Evolutionary conservation across 495 filamentous ascomycete species (phyloP).

Genomic region (Haplographium delicatum): DNA sequence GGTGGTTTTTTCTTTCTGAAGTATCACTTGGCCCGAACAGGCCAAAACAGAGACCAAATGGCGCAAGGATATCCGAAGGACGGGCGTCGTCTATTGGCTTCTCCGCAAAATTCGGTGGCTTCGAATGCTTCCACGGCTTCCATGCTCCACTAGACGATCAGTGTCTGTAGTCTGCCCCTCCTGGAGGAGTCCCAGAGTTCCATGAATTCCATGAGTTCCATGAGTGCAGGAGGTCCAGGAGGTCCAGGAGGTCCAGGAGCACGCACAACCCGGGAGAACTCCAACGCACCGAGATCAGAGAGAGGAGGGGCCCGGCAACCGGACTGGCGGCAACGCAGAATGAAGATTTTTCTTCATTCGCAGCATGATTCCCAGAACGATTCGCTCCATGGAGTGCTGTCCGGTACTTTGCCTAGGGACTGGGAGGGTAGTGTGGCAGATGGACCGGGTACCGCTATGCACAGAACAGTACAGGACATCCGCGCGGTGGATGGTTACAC

Average conservation of each 20-base stretch:
- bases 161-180: too few relatives aligned
- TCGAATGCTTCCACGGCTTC: conserved; percentile 16
- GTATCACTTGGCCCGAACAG: conserved; percentile 9
- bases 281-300: too few relatives aligned
- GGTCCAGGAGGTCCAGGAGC: too few relatives aligned
- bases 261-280: too few relatives aligned
- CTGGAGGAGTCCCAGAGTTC: too few relatives aligned
- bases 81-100: conserved; percentile 1
- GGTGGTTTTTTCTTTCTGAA: too few relatives aligned
- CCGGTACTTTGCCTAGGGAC: neutral
- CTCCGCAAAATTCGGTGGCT: conserved; percentile 14
- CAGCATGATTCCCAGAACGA: neutral
- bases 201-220: too few relatives aligned
- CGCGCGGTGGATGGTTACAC: neutral
- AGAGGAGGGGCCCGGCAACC: neutral
- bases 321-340: neutral
- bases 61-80: neutral
- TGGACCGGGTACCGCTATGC: too few relatives aligned
- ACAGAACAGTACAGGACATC: neutral
- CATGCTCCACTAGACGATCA: conserved; percentile 8
- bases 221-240: too few relatives aligned
- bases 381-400: neutral
- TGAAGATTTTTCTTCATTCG: too few relatives aligned
- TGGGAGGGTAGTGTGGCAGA: too few relatives aligned
- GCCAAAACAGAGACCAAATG: conserved; percentile 16